Conservation (phyloP, 441 rosid species). For the Syzygium malaccense region DNA sequence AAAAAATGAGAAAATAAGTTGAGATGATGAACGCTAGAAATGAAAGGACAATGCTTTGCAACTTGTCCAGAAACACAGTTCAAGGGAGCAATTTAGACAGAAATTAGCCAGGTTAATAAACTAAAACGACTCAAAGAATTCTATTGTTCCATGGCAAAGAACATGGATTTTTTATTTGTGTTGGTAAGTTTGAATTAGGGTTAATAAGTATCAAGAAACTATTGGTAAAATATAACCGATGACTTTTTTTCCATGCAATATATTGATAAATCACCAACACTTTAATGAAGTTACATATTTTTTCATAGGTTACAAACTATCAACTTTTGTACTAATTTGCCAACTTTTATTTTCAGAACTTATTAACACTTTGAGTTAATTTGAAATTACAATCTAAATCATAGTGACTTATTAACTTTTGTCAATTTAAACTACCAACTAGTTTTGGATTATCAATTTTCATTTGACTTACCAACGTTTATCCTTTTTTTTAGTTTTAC, state of each 20-base stretch:
- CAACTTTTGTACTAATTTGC: neutral
- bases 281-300: neutral
- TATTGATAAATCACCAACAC: neutral
- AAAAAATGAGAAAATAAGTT: neutral
- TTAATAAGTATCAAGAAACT: neutral
- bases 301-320: neutral
- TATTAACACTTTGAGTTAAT: neutral
- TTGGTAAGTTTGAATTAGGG: neutral
- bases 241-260: neutral
- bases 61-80: neutral
- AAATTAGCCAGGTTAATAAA: neutral
- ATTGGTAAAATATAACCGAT: neutral
- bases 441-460: neutral
- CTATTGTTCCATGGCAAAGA: neutral
- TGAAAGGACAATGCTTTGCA: neutral
- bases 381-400: too few species aligned
- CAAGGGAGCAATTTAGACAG: neutral
- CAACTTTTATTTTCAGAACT: neutral
- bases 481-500: neutral
- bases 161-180: neutral
- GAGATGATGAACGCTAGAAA: neutral
- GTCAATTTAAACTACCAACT: neutral
- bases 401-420: too few species aligned
- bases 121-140: neutral
- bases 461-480: neutral